Evolutionary conservation across 2,329 filamentous ascomycete species (phyloP).

Genomic region (Colletotrichum sp.): DNA sequence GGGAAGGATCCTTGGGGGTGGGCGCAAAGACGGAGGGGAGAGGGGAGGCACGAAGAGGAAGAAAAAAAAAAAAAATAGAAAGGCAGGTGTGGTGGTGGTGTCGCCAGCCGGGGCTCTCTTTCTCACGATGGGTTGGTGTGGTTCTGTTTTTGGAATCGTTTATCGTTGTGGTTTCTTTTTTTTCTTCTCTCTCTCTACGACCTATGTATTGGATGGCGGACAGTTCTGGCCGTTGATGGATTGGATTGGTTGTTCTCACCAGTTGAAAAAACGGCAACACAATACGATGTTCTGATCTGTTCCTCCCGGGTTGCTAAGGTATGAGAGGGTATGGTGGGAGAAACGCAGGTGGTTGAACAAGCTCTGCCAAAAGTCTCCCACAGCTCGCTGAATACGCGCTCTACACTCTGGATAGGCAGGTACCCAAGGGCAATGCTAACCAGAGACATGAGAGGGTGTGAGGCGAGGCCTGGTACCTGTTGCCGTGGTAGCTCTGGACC

Average conservation of each 20-base stretch:
- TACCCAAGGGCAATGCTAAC: neutral
- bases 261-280: neutral
- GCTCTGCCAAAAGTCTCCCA: neutral
- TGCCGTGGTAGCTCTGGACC: neutral
- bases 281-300: neutral
- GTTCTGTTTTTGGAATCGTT: neutral
- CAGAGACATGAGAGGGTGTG: neutral
- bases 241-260: neutral
- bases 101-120: neutral
- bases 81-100: neutral
- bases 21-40: neutral
- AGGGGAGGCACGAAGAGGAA: neutral
- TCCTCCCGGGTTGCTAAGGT: neutral
- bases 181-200: neutral
- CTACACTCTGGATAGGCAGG: neutral
- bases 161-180: neutral
- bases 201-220: neutral
- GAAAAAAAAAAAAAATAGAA: neutral
- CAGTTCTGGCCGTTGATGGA: neutral
- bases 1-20: conserved; percentile 7
- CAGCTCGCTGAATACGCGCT: neutral
- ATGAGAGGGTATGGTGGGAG: neutral
- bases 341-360: neutral
- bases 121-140: neutral
- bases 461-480: neutral